A percentile compares a stretch with the other conserved stretches of the same genome.
phyloP scores from a whole-genome alignment of 495 filamentous ascomycete species.

The Amphirosellinia nigrospora region DNA sequence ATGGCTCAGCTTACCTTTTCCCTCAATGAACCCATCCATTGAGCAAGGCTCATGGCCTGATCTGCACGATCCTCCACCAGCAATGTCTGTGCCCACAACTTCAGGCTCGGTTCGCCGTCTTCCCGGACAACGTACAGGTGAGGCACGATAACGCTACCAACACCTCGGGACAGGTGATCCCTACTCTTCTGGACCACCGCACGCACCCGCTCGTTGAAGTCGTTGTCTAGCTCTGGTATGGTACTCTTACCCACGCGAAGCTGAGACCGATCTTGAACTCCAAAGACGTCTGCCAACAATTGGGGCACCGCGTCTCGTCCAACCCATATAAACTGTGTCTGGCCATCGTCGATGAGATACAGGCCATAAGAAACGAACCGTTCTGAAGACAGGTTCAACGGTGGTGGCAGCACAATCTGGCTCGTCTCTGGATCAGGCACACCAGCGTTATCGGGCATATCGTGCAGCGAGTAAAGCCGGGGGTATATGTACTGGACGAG shows the following conservation, averaged over 20 bases:
- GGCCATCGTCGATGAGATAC: slow-evolving; percentile 96
- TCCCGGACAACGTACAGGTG: slow-evolving; percentile 93
- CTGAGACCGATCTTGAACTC: slow-evolving; percentile 75
- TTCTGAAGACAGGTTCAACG: slow-evolving; percentile 86
- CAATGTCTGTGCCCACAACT: slow-evolving; percentile 95
- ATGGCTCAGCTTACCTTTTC: slow-evolving; percentile 82
- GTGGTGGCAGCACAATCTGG: slow-evolving; percentile 84
- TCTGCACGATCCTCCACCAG: slow-evolving; percentile 95
- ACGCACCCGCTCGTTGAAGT: slow-evolving; percentile 93
- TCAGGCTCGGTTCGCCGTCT: slow-evolving; percentile 93
- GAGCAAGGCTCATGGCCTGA: slow-evolving; percentile 85
- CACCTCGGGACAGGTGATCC: slow-evolving; percentile 81
- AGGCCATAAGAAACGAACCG: slow-evolving; percentile 91
- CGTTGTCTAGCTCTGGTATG: slow-evolving; percentile 86
- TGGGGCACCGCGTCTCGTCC: slow-evolving; percentile 91
- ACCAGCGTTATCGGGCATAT: slow-evolving; percentile 96
- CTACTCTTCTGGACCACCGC: slow-evolving; percentile 90
- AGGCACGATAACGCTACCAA: slow-evolving; percentile 88
- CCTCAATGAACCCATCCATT: slow-evolving; percentile 90
- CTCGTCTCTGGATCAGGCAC: slow-evolving; percentile 82
- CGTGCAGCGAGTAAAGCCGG: slow-evolving; percentile 89
- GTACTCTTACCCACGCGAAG: slow-evolving; percentile 89
- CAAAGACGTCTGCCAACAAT: slow-evolving; percentile 88
- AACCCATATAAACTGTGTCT: slow-evolving; percentile 98
- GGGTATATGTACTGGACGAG: slow-evolving; percentile 98